Percentiles rank a stretch among this genome's conserved stretches.
Evolutionary conservation across 768 basidiomycete species (phyloP).

Genomic region (Trametes gibbosa): DNA sequence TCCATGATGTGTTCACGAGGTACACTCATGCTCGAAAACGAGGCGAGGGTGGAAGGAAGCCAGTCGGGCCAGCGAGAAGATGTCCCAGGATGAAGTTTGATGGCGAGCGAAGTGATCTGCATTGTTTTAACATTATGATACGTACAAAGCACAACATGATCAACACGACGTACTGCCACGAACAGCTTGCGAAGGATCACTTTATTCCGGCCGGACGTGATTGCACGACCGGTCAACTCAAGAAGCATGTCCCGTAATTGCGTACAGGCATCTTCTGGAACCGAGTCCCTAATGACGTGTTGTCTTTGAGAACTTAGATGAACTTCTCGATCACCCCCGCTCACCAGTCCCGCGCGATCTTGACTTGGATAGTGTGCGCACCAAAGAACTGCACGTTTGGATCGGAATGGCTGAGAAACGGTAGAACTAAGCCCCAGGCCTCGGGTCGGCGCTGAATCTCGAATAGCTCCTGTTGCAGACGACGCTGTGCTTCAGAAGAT

Average conservation of each 20-base stretch:
- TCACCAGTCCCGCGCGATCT: constrained; percentile 91
- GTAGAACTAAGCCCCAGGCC: constrained; percentile 83
- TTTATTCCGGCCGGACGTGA: constrained; percentile 55
- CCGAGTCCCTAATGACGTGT: constrained; percentile 55
- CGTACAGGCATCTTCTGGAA: constrained; percentile 59
- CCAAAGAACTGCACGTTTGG: constrained; percentile 92
- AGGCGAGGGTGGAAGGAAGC: constrained; percentile 61
- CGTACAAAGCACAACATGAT: background rate
- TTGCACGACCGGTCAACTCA: constrained; percentile 64
- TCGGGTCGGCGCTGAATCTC: constrained; percentile 74
- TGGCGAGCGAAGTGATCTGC: constrained; percentile 65
- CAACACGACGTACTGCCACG: constrained; percentile 62
- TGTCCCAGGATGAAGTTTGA: constrained; percentile 61
- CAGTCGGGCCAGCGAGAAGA: constrained; percentile 73
- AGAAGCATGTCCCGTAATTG: constrained; percentile 66
- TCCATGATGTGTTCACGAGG: constrained; percentile 62
- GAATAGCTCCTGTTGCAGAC: constrained; percentile 69
- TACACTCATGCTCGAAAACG: constrained; percentile 59
- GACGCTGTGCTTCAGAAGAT: constrained; percentile 57
- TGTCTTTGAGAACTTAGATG: background rate
- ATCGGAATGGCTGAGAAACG: constrained; percentile 68
- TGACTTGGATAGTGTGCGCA: constrained; percentile 90
- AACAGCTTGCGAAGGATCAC: constrained; percentile 85
- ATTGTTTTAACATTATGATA: background rate
- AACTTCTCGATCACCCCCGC: constrained; percentile 13